phyloP scores from a whole-genome alignment of 1,284 basidiomycete species.

The Inonotus hispidus region DNA sequence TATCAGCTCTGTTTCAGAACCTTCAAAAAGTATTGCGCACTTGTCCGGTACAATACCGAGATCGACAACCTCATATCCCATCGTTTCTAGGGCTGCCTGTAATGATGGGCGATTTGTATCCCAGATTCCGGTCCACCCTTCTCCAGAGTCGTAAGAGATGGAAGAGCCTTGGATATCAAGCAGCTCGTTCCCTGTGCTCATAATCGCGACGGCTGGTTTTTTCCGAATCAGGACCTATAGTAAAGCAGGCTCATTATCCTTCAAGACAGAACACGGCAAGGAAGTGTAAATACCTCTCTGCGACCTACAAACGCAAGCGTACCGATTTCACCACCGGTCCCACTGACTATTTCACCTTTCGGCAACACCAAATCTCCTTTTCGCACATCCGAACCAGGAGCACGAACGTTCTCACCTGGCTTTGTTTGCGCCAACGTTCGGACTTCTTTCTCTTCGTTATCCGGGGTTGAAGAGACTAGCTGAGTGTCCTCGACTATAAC shows the following conservation, averaged over 20 bases:
- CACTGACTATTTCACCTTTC: slow-evolving; percentile 54
- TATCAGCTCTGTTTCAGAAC: neutral
- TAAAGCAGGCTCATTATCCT: neutral
- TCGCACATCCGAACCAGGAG: slow-evolving; percentile 68
- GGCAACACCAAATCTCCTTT: slow-evolving; percentile 64
- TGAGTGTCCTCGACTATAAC: slow-evolving; percentile 92
- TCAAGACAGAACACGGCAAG: neutral
- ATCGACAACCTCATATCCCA: slow-evolving; percentile 77
- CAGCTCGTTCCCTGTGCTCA: slow-evolving; percentile 86
- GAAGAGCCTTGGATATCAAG: slow-evolving; percentile 37
- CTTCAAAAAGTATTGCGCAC: slow-evolving; percentile 34
- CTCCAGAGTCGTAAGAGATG: slow-evolving; percentile 23
- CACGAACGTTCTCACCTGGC: slow-evolving; percentile 67
- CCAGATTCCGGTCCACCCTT: slow-evolving; percentile 65
- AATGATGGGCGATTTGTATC: slow-evolving; percentile 85
- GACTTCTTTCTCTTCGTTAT: slow-evolving; percentile 64
- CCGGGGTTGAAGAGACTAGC: slow-evolving; percentile 45
- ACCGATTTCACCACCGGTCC: slow-evolving; percentile 80
- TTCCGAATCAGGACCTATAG: slow-evolving; percentile 57
- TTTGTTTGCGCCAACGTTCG: slow-evolving; percentile 61
- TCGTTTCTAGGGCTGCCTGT: slow-evolving; percentile 57
- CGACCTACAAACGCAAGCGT: slow-evolving; percentile 76
- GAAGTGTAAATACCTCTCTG: slow-evolving; percentile 45
- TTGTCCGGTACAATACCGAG: slow-evolving; percentile 75
- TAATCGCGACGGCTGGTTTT: slow-evolving; percentile 71